Percentiles rank a stretch among this genome's conserved stretches.
Evolutionary conservation across 2,329 filamentous ascomycete species (phyloP).

Genomic region (Alternaria brassicicola): DNA sequence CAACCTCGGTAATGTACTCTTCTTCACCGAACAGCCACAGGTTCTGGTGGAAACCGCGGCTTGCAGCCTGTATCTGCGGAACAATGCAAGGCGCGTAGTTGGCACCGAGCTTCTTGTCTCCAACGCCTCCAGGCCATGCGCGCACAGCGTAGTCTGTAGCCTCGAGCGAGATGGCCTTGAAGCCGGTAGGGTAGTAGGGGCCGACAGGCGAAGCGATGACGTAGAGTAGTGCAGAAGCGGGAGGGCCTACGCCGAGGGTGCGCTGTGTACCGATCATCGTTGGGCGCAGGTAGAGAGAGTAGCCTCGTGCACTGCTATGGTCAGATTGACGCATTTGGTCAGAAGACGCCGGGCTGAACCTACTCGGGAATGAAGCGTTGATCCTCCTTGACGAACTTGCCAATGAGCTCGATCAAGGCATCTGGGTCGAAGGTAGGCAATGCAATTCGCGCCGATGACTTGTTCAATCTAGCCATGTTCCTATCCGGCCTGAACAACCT

Average conservation of each 20-base stretch:
- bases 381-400: constrained; percentile 79
- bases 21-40: constrained; percentile 96
- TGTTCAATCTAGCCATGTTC: constrained; percentile 96
- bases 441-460: constrained; percentile 87
- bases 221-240: constrained; percentile 88
- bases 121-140: constrained; percentile 96
- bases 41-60: constrained; percentile 95
- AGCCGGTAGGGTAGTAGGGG: constrained; percentile 96
- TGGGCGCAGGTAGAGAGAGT: constrained; percentile 92
- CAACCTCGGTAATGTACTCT: constrained; percentile 95
- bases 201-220: constrained; percentile 96
- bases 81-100: constrained; percentile 99
- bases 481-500: constrained; percentile 91
- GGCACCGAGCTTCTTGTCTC: constrained; percentile 96
- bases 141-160: constrained; percentile 96
- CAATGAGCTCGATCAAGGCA: constrained; percentile 79
- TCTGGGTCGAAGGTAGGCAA: constrained; percentile 82
- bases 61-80: constrained; percentile 91
- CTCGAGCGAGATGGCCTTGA: constrained; percentile 95
- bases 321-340: constrained; percentile 11
- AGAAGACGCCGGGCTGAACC: constrained; percentile 33
- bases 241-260: constrained; percentile 90
- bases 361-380: constrained; percentile 85
- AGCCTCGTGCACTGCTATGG: constrained; percentile 66
- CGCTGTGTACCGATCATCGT: constrained; percentile 97